Evolutionary conservation across 371 early-diverging fungal species (phyloP).

Genomic region (Mucor plumbeus): DNA sequence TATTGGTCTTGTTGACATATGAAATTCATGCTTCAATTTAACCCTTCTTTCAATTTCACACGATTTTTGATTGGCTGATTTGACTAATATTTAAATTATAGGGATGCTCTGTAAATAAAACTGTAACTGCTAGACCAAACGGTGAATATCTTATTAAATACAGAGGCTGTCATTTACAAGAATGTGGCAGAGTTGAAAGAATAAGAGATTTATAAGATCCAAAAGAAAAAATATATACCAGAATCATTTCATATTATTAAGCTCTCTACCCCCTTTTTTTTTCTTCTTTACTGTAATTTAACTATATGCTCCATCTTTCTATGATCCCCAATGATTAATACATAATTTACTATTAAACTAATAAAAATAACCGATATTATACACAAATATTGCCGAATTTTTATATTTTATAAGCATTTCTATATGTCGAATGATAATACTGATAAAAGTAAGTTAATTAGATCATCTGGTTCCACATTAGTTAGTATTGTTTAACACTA

Average conservation of each 20-base stretch:
- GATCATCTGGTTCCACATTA: not conserved
- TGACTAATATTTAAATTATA: conserved; percentile 19
- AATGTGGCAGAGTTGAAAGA: conserved; percentile 56
- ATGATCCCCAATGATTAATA: not conserved
- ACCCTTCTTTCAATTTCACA: conserved; percentile 17
- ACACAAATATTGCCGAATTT: too few relatives aligned
- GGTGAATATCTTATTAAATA: conserved; percentile 68
- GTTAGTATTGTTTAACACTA: not conserved
- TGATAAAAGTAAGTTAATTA: not conserved
- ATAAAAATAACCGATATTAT: not conserved
- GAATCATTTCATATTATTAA: not conserved
- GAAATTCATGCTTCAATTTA: conserved; percentile 35
- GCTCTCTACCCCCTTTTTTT: too few relatives aligned
- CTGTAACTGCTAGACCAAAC: conserved; percentile 62
- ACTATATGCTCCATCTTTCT: not conserved
- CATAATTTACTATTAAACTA: not conserved
- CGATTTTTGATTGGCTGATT: conserved; percentile 17
- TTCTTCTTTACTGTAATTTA: not conserved
- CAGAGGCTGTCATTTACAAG: conserved; percentile 62
- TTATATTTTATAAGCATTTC: not conserved
- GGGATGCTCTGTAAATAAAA: conserved; percentile 68
- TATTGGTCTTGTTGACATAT: conserved; percentile 27
- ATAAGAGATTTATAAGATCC: conserved; percentile 43
- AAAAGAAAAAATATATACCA: not conserved
- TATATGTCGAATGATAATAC: not conserved